Evolutionary conservation across 495 filamentous ascomycete genomes (phyloP), one percentile per base, ranked within the genome.

Genomic region (Xylaria curta): DNA sequence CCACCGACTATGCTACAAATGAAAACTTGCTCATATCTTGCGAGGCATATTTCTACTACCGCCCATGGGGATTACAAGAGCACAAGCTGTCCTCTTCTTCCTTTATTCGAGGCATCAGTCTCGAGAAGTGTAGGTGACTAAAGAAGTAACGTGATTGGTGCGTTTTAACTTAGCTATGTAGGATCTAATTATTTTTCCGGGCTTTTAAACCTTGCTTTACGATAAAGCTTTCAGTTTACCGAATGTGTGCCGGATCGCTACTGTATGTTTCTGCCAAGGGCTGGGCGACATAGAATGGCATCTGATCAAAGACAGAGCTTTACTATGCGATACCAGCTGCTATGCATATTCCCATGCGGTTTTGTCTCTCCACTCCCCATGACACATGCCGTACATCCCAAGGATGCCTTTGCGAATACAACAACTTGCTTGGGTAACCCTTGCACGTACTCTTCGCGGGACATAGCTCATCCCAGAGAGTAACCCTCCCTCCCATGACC

Each of bases 11-110:
- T 67, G 38, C 51, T 56, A 36, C 66, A 44, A 46, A 68, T 68
- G 46, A 68, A 68, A 68, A 68, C 28, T 56, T 56, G 65, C 65
- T 54, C 65, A 56, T 24, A 24, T 67, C 31, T 26, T 66, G 38
- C 46, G n/a, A 66, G 17, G 33, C 13, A 63, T 56, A 17, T 56
- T 31, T 31, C 62, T 40, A 19, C 40, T 49, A 49, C 33, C 47
- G 26, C 46, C 40, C 40, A 31, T 26, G 8, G 40, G 13, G 12
- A 42, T 56, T 40, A 24, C 33, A 38, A 40, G 21, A 58, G 47
- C 15, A 42, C 28, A 54, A 28, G n/a, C 36, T 58, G 46, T 53
- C n/a, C 4, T 58, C 9, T 58, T n/a, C 15, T 6, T 31, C 26
- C 5, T 60, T 38, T 15, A 8, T 40, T 60, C 33, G 33, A 60